Evolutionary conservation across 257 asterid genomes (phyloP).

Genomic region (Solanum microdontum): DNA sequence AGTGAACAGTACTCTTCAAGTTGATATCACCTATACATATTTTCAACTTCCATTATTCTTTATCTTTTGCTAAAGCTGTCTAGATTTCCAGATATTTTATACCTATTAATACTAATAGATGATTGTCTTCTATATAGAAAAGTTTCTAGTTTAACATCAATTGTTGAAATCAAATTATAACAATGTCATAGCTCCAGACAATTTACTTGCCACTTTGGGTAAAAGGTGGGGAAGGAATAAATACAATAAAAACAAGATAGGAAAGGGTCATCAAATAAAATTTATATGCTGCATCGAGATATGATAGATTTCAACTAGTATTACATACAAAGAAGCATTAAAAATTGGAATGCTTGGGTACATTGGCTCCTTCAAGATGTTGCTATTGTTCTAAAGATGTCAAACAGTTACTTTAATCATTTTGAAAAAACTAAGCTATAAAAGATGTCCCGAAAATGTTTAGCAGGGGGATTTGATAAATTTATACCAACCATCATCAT

Average conservation of each 20-base stretch:
- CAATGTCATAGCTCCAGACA: background rate
- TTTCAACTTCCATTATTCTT: background rate
- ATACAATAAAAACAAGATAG: background rate
- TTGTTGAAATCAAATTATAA: background rate
- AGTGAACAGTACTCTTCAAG: background rate
- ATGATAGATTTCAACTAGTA: background rate
- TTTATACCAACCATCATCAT: background rate
- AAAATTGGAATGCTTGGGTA: background rate
- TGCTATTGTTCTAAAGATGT: background rate
- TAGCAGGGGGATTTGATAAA: background rate
- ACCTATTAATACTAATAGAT: background rate
- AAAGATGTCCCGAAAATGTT: background rate
- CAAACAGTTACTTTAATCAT: background rate
- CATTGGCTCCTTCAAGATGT: background rate
- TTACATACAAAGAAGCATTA: background rate
- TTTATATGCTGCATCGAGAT: background rate
- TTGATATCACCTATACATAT: background rate
- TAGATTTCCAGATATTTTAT: background rate
- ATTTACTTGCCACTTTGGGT: background rate
- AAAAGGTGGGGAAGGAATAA: background rate
- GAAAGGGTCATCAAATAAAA: background rate
- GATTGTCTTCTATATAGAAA: background rate
- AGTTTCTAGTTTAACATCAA: background rate
- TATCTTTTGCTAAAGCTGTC: background rate
- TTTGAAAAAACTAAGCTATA: background rate